Evolutionary conservation across 2,329 filamentous ascomycete species (phyloP).

Genomic region (Neonectria punicea): DNA sequence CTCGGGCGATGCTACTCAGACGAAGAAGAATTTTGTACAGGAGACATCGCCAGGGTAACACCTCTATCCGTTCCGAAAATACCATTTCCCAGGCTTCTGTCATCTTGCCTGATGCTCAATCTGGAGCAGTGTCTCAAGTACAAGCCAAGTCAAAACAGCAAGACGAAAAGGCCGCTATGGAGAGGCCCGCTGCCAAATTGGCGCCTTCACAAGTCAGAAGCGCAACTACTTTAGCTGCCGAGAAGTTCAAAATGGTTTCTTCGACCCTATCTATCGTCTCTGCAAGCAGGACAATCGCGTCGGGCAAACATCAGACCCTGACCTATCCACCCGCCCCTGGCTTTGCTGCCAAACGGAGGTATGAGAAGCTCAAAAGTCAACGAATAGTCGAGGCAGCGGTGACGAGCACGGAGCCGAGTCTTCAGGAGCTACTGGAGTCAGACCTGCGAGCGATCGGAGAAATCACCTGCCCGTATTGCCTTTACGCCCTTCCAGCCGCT

Average conservation of each 20-base stretch:
- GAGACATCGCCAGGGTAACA: constrained; percentile 16
- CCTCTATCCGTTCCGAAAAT: background rate
- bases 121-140: background rate
- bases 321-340: background rate
- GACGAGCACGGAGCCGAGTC: background rate
- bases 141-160: background rate
- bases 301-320: background rate
- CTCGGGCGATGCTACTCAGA: constrained; percentile 22
- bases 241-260: background rate
- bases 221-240: background rate
- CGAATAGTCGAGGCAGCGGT: background rate
- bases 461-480: constrained; percentile 27
- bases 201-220: background rate
- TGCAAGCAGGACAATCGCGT: constrained; percentile 2
- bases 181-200: background rate
- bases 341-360: background rate
- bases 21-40: constrained; percentile 25
- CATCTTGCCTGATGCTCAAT: background rate
- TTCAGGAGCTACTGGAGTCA: constrained; percentile 18
- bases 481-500: constrained; percentile 14
- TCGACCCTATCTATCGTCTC: constrained; percentile 5
- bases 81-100: background rate
- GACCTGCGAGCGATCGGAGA: constrained; percentile 20
- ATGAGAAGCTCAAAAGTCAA: background rate
- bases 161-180: background rate